These are phyloP conservation scores for Leccinum variabile DNA, from an alignment of 1,284 basidiomycete species.

Conservation along the genomic window DNA sequence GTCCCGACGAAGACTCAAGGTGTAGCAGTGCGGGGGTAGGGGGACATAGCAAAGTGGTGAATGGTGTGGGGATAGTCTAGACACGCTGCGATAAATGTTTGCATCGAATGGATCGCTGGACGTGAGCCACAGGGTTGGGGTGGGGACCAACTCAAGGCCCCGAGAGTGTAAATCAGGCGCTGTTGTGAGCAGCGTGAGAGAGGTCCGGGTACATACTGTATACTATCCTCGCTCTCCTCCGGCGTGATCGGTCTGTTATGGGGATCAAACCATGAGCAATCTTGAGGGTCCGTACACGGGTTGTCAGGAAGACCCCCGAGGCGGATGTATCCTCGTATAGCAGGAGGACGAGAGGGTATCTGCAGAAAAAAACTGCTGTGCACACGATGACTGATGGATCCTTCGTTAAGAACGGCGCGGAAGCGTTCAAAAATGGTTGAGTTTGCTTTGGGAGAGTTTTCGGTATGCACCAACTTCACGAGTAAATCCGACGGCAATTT, in stretches of 20 bases:
- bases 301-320: slow-evolving; percentile 92
- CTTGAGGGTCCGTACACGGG: slow-evolving; percentile 91
- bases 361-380: slow-evolving; percentile 42
- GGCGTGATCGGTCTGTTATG: slow-evolving; percentile 89
- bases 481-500: slow-evolving; percentile 97
- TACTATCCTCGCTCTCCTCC: slow-evolving; percentile 70
- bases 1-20: no score
- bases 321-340: slow-evolving; percentile 89
- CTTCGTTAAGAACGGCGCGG: slow-evolving; percentile 95
- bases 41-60: no score
- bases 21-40: no score
- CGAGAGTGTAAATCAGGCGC: no score
- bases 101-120: no score
- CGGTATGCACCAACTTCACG: slow-evolving; percentile 95
- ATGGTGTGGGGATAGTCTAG: no score
- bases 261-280: slow-evolving; percentile 92
- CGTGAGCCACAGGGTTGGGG: no score
- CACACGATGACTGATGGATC: slow-evolving; percentile 90
- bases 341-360: slow-evolving; percentile 22
- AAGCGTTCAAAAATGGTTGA: slow-evolving; percentile 94
- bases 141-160: no score
- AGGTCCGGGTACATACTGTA: no score
- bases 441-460: slow-evolving; percentile 94
- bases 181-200: no score
- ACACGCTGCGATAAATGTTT: no score